Percentiles rank a stretch among this genome's conserved stretches.
Conservation (phyloP, 495 filamentous ascomycete species). For the Thozetella sp. region DNA sequence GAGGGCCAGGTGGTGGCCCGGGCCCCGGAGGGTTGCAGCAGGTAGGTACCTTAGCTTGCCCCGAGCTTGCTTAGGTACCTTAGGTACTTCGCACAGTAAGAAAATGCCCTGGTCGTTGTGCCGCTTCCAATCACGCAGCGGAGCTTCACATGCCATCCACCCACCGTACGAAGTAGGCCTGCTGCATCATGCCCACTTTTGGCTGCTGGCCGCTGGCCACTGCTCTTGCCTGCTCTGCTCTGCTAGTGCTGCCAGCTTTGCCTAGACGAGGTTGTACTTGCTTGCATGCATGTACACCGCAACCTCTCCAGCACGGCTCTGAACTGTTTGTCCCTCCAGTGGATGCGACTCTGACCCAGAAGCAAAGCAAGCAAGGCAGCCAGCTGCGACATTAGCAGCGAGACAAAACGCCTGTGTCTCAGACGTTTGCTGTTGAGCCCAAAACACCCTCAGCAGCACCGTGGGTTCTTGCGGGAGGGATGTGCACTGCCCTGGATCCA, state of each 20-base stretch:
- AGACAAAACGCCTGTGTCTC: neutral
- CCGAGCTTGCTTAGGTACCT: too few species aligned
- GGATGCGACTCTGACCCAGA: neutral
- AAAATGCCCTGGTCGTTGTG: neutral
- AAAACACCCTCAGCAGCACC: too few species aligned
- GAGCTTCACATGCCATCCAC: neutral
- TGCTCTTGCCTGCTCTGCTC: too few species aligned
- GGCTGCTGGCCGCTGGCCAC: too few species aligned
- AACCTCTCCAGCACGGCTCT: too few species aligned
- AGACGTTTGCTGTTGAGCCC: neutral
- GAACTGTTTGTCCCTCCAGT: neutral
- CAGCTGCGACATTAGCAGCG: neutral
- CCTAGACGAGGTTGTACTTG: neutral
- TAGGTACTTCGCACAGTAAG: too few species aligned
- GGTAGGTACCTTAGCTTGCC: too few species aligned
- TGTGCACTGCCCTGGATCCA: too few species aligned
- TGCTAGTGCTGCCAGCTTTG: too few species aligned
- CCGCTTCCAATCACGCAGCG: neutral
- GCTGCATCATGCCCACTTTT: neutral
- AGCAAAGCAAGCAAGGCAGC: neutral
- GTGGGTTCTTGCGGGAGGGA: too few species aligned
- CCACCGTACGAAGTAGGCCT: too few species aligned
- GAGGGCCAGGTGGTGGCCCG: too few species aligned
- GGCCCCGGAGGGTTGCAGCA: neutral
- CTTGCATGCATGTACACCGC: neutral